A percentile compares a stretch with the other conserved stretches of the same genome.
Conservation (phyloP, 2,329 filamentous ascomycete genomes). For the Lecanoromycetidae sp. region DNA sequence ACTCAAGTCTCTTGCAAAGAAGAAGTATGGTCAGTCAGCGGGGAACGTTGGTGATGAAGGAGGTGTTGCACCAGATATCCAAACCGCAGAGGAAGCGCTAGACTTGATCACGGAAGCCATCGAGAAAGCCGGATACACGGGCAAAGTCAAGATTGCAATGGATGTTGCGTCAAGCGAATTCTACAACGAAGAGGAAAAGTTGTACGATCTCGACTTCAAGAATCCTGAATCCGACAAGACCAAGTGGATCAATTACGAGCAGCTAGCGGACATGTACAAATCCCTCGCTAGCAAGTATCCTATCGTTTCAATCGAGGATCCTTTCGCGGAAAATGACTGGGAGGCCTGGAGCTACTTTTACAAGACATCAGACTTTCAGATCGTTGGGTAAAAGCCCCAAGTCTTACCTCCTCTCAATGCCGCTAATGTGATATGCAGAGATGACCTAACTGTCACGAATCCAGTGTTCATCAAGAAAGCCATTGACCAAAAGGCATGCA, state of each 20-base stretch:
- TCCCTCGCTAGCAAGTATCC: constrained; percentile 86
- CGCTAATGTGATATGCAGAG: constrained; percentile 37
- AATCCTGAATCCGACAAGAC: constrained; percentile 90
- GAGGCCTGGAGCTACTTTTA: constrained; percentile 99
- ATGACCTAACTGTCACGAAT: constrained; percentile 99
- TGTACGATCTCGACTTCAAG: constrained; percentile 99
- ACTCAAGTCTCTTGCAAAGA: constrained; percentile 93
- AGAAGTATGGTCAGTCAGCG: constrained; percentile 97
- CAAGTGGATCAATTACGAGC: constrained; percentile 99
- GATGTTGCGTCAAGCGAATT: constrained; percentile 98
- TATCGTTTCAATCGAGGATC: constrained; percentile 97
- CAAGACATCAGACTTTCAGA: constrained; percentile 97
- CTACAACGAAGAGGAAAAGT: constrained; percentile 95
- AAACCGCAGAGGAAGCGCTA: constrained; percentile 91
- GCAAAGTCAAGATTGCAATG: constrained; percentile 96
- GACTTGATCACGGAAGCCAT: constrained; percentile 93
- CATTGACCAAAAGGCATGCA: constrained; percentile 97
- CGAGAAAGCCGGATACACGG: constrained; percentile 87
- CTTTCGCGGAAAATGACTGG: constrained; percentile 99
- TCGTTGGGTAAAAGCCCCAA: constrained; percentile 53
- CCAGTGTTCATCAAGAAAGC: constrained; percentile 98
- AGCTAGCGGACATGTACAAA: constrained; percentile 87
- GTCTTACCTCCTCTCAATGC: neutral
- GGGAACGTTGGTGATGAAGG: constrained; percentile 99
- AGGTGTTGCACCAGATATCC: constrained; percentile 97